Conservation (phyloP, 2,329 filamentous ascomycete species). For the Botrytis elliptica region DNA sequence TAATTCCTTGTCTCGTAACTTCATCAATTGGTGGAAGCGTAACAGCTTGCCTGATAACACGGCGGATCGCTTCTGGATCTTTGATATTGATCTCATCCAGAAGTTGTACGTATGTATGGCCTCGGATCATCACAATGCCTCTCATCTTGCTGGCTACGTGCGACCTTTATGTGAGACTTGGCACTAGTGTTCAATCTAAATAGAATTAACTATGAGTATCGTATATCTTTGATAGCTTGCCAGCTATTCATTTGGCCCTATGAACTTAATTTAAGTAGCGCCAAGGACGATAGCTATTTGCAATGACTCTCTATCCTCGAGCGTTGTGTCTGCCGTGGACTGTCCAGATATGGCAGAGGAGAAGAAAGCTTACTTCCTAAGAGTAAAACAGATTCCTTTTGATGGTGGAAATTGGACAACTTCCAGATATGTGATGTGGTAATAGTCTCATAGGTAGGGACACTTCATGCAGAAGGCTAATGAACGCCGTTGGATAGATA, state of each 20-base stretch:
- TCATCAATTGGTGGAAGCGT: not conserved
- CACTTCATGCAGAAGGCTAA: not conserved
- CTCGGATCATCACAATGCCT: not conserved
- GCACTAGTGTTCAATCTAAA: not conserved
- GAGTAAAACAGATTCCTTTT: not conserved
- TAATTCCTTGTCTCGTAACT: not conserved
- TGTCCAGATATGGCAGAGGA: not conserved
- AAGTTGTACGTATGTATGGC: not conserved
- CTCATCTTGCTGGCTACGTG: not conserved
- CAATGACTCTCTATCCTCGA: not conserved
- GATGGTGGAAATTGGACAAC: accelerated
- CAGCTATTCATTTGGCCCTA: not conserved
- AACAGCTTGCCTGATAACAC: not conserved
- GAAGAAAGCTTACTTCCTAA: not conserved
- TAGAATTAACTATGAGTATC: not conserved
- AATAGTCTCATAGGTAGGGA: not conserved
- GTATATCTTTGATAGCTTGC: not conserved
- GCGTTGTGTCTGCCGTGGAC: not conserved
- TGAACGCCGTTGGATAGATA: not conserved
- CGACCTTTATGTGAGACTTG: not conserved
- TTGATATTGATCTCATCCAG: not conserved
- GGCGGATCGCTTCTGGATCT: not conserved
- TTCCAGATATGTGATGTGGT: accelerated
- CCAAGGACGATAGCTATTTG: not conserved
- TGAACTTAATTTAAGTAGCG: not conserved